phyloP scores from a whole-genome alignment of 2,329 filamentous ascomycete species.

The Ascochyta clinopodiicola region DNA sequence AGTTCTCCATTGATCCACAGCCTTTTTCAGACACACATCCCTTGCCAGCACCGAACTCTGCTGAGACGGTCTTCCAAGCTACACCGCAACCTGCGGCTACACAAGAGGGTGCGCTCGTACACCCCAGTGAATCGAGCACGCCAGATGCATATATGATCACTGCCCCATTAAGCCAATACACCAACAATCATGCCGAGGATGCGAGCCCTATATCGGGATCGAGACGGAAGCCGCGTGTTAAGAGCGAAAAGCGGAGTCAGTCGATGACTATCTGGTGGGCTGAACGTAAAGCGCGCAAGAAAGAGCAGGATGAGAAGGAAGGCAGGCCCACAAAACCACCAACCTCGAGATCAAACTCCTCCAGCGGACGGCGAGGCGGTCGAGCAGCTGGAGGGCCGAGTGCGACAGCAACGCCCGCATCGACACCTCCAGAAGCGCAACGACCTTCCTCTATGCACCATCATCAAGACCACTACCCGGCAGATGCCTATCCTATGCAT shows the following conservation, averaged over 20 bases:
- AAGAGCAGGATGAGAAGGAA: conserved; percentile 42
- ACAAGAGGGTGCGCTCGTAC: conserved; percentile 29
- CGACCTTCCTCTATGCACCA: conserved; percentile 28
- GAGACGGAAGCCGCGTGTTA: conserved; percentile 48
- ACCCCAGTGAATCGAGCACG: conserved; percentile 32
- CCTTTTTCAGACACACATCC: conserved; percentile 28
- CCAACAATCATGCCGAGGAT: conserved; percentile 37
- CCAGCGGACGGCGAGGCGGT: conserved; percentile 31
- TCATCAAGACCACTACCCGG: conserved; percentile 25
- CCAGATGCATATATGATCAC: conserved; percentile 47
- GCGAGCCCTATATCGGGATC: conserved; percentile 33
- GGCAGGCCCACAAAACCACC: conserved; percentile 29
- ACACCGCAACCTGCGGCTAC: conserved; percentile 37
- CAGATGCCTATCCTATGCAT: conserved; percentile 29
- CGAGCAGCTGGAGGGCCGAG: conserved; percentile 27
- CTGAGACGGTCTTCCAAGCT: conserved; percentile 45
- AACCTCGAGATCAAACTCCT: conserved; percentile 34
- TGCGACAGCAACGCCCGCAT: conserved; percentile 25
- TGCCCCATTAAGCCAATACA: conserved; percentile 43
- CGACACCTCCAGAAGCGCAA: conserved; percentile 24
- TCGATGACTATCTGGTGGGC: conserved; percentile 58
- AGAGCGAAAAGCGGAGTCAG: conserved; percentile 53
- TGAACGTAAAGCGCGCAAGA: conserved; percentile 49
- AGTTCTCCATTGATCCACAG: conserved; percentile 45
- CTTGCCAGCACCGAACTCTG: conserved; percentile 34